These are phyloP conservation scores for Cladophialophora psammophila DNA, from an alignment of 2,329 filamentous ascomycete species.

Conservation along the genomic window DNA sequence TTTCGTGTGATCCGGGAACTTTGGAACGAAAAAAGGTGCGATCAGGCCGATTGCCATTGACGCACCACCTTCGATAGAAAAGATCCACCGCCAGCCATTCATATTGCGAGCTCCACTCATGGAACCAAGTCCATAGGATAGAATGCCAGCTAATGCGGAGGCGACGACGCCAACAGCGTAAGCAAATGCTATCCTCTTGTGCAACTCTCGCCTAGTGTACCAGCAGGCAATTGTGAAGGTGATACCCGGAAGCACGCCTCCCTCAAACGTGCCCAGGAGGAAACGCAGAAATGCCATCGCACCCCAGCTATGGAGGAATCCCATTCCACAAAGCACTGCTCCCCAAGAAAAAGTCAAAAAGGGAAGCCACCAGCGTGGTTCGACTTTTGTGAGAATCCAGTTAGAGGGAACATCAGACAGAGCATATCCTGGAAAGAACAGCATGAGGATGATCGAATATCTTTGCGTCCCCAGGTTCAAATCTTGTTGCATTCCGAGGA, in stretches of 20 bases:
- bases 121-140: constrained; percentile 65
- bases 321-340: constrained; percentile 22
- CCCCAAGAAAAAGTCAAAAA: constrained; percentile 22
- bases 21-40: constrained; percentile 17
- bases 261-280: constrained; percentile 27
- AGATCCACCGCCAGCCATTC: constrained; percentile 28
- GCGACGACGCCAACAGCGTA: constrained; percentile 44
- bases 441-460: constrained; percentile 26
- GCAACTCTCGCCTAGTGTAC: constrained; percentile 48
- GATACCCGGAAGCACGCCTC: constrained; percentile 25
- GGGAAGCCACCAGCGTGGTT: constrained; percentile 21
- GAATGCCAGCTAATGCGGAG: constrained; percentile 64
- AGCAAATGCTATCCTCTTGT: constrained; percentile 44
- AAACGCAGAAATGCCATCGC: constrained; percentile 19
- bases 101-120: constrained; percentile 40
- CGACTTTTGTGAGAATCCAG: constrained; percentile 27
- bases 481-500: constrained; percentile 31
- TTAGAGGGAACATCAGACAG: constrained; percentile 23
- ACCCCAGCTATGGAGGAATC: constrained; percentile 26
- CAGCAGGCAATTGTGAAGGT: constrained; percentile 36
- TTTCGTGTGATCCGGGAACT: constrained; percentile 27
- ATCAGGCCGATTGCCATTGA: constrained; percentile 20
- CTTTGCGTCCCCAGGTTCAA: constrained; percentile 11
- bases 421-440: constrained; percentile 27
- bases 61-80: constrained; percentile 25